Percentiles rank a stretch among this genome's conserved stretches.
Conservation (phyloP, 352 stramenopile species). For the Pythium volutum region DNA sequence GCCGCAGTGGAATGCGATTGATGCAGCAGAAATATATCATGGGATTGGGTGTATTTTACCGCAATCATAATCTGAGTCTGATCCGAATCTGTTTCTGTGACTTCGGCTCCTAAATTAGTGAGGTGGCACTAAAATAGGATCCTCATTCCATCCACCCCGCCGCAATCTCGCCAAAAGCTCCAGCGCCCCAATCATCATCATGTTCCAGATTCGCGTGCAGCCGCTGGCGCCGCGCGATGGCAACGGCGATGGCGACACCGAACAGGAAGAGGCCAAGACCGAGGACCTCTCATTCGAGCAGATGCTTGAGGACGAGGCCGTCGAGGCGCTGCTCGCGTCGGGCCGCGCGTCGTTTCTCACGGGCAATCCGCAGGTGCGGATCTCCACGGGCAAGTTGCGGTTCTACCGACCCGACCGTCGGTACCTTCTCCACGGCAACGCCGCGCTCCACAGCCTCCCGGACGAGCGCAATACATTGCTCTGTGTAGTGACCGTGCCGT, state of each 20-base stretch:
- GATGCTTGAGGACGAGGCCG: slow-evolving; percentile 25
- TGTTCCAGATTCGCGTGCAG: slow-evolving; percentile 88
- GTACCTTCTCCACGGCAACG: slow-evolving; percentile 31
- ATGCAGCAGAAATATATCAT: too few relatives aligned
- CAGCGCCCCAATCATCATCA: slow-evolving; percentile 9
- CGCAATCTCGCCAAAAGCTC: not conserved
- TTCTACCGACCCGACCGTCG: slow-evolving; percentile 77
- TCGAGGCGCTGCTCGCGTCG: slow-evolving; percentile 29
- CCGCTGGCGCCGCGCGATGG: slow-evolving; percentile 14
- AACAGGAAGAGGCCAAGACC: slow-evolving; percentile 39
- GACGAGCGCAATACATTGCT: slow-evolving; percentile 72
- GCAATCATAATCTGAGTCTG: too few relatives aligned
- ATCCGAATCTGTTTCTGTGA: too few relatives aligned
- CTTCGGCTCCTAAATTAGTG: too few relatives aligned
- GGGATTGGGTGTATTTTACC: too few relatives aligned
- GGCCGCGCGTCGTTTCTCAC: slow-evolving; percentile 53
- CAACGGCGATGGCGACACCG: not conserved
- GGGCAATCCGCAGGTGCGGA: slow-evolving; percentile 74
- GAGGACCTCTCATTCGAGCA: slow-evolving; percentile 32
- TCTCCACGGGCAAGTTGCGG: slow-evolving; percentile 73
- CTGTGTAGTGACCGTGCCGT: slow-evolving; percentile 79
- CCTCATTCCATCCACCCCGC: not conserved
- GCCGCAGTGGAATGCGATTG: too few relatives aligned
- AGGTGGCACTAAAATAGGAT: not conserved
- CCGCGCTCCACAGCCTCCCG: slow-evolving; percentile 32